A percentile compares a stretch with the other conserved stretches of the same genome.
phyloP scores from a whole-genome alignment of 139 green algal species.

The Microglena sp. region DNA sequence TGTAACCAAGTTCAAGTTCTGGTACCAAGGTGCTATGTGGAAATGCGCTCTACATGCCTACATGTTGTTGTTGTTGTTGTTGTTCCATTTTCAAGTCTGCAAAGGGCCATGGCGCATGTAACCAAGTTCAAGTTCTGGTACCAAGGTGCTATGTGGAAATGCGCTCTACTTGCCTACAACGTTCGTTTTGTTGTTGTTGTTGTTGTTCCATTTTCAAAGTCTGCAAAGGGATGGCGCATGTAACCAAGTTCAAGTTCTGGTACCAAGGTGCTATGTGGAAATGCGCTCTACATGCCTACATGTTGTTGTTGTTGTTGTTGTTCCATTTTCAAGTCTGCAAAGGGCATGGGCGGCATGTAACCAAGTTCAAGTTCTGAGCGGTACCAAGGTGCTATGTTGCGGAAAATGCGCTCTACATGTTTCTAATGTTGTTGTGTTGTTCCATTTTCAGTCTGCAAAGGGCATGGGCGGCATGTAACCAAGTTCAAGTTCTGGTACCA shows the following conservation, averaged over 20 bases:
- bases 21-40: not conserved
- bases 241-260: not conserved
- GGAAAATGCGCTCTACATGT: not conserved
- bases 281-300: not conserved
- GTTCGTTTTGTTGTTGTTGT: not conserved
- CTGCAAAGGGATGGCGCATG: too few relatives aligned
- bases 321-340: not conserved
- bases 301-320: not conserved
- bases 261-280: not conserved
- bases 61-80: not conserved
- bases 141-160: not conserved
- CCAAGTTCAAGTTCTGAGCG: not conserved
- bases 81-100: conserved; percentile 44
- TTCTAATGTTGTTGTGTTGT: not conserved
- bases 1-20: not conserved
- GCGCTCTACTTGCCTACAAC: not conserved
- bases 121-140: not conserved
- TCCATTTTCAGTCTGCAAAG: too few relatives aligned
- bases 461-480: conserved; percentile 3
- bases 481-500: not conserved
- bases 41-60: not conserved
- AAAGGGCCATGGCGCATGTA: not conserved
- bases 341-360: not conserved
- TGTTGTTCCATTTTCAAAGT: conserved; percentile 22
- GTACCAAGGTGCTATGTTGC: not conserved